Base-by-base conservation (phyloP, 2,329 filamentous ascomycete species). In the Fusarium luffae region DNA sequence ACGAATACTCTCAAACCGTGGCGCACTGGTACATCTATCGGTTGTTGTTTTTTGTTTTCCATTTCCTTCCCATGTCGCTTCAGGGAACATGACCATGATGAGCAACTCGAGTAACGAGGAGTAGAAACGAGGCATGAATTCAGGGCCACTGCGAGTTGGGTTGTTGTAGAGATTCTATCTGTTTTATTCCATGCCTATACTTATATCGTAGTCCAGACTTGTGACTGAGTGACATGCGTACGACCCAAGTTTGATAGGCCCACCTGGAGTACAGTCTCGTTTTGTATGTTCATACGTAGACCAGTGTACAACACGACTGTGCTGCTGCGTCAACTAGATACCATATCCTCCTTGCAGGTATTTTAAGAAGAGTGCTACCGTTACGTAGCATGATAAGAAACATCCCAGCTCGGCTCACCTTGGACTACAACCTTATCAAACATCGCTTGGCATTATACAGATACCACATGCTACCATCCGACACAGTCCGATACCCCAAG, bases 1-100 rank as follows among this genome's bases (percentile, higher is more conserved):
- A 68, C 54, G 57, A 69, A 66, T 66, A 56, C 64, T 71, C 69
- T 69, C 62, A 64, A 55, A 63, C 66, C 54, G 69, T 58, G 65
- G 66, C 69, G 66, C 59, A 70, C 69, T 68, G 66, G 59, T 49
- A 71, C 64, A 63, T 71, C 27, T 62, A 54, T 65, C 54, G 37
- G 66, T 61, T 66, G 60, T 56, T 58, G 23, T 59, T 64, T 57
- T 51, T 43, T 64, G 54, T 51, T 43, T 47, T 51, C 34, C 49
- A 52, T 52, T 52, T 66, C 62, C 41, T 56, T 55, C 37, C 52
- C 51, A 57, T 54, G 52, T 55, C 63, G 48, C 56, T 63, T 58
- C 40, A 47, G 52, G 48, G 56, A 71, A 48, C 56, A 70, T 65
- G 68, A 69, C 64, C 32, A 61, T 66, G 68, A 71, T 58, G 68